These are phyloP conservation scores for Mangifera indica DNA, from an alignment of 345 rosid genomes.

Conservation along the genomic window DNA sequence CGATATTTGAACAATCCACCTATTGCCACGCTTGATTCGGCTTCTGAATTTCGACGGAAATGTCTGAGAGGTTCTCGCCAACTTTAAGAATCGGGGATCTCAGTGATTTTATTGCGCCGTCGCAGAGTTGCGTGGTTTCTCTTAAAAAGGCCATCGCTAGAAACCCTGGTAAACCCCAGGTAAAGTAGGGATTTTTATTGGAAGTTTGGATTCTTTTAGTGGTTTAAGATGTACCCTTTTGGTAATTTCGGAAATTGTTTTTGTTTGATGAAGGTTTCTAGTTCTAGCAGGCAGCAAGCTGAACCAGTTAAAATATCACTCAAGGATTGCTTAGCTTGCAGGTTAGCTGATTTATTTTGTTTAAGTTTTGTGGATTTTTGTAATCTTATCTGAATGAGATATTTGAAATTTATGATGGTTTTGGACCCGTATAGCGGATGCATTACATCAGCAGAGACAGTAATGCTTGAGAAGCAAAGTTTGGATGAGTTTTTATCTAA, in stretches of 20 bases:
- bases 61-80: slow-evolving; percentile 92
- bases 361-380: background rate
- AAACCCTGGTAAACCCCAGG: slow-evolving; percentile 59
- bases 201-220: background rate
- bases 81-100: slow-evolving; percentile 87
- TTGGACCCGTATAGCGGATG: slow-evolving; percentile 63
- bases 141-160: slow-evolving; percentile 50
- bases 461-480: slow-evolving; percentile 98
- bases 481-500: slow-evolving; percentile 77
- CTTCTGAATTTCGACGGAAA: slow-evolving; percentile 21
- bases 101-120: slow-evolving; percentile 89
- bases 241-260: background rate
- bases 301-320: slow-evolving; percentile 92
- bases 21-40: background rate
- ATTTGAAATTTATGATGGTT: slow-evolving; percentile 1
- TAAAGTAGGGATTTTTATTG: slow-evolving; percentile 2
- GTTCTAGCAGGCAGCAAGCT: slow-evolving; percentile 35
- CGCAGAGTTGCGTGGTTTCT: slow-evolving; percentile 83
- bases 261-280: slow-evolving; percentile 46
- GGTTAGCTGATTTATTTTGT: slow-evolving; percentile 34
- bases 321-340: slow-evolving; percentile 97
- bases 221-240: background rate
- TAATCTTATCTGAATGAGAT: background rate
- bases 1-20: background rate
- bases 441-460: slow-evolving; percentile 90